Base-by-base conservation (phyloP, 2,329 filamentous ascomycete species). In the Albophoma yamanashiensis region DNA sequence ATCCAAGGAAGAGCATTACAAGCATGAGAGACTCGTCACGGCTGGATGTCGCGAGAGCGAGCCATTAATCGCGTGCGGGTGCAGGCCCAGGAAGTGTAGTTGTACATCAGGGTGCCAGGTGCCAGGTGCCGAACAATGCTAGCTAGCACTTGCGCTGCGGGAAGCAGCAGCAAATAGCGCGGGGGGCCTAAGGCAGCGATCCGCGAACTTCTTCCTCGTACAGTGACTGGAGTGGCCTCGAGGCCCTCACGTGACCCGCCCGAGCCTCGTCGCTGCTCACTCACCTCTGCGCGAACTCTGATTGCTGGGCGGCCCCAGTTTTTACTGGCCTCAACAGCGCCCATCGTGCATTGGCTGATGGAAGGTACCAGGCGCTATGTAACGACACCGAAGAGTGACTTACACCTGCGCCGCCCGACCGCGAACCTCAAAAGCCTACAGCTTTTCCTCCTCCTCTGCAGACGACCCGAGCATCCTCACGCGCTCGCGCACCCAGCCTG, bases 341-440 rank as follows among this genome's bases (percentile, higher is more conserved):
- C 60, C 27, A 57, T 62, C 58, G 66, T 72, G 66, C 69, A 70
- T 71, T 31, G 64, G 59, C 57, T 55, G 64, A 17, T 38, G 36
- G 17, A 66, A 71, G 66, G 70, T 72, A 72, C 69, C 69, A 60
- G 64, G 53, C 67, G 66, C 67, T 67, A 68, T 70, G 67, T 65
- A 71, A 67, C 64, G 67, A 62, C 68, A 68, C 70, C 65, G 59
- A 56, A 67, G 60, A 67, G 71, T 71, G 70, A 74, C 72, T 72
- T 74, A 65, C 59, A 65, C 64, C 64, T 25, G 62, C 62, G 39
- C 34, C 56, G 31, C 53, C 50, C 55, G 17, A 53, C 36, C 42
- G 42, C 34, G 50, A 57, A 60, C 60, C 43, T 60, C 55, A 22
- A 62, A 57, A 22, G 31, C 9, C 45, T 53, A 17, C 55, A 25